These are phyloP conservation scores for Capronia epimyces DNA, from an alignment of 2,329 filamentous ascomycete species.

Conservation along the genomic window DNA sequence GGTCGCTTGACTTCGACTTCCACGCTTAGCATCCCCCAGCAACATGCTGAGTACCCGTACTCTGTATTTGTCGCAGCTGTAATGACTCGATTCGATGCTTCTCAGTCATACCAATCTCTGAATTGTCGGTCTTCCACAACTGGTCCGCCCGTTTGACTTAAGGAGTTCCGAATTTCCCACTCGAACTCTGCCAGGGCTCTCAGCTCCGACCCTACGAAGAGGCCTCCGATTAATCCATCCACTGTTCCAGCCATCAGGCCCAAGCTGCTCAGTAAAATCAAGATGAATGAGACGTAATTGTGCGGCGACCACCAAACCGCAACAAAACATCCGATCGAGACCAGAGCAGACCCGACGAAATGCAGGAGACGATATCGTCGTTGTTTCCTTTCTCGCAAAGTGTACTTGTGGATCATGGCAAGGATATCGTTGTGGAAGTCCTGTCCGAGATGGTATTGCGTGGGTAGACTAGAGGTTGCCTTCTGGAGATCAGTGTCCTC, in stretches of 20 bases:
- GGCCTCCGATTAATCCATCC: slow-evolving; percentile 76
- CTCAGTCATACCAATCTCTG: slow-evolving; percentile 29
- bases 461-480: slow-evolving; percentile 23
- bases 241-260: slow-evolving; percentile 69
- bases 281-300: slow-evolving; percentile 71
- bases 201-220: slow-evolving; percentile 83
- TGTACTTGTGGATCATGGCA: slow-evolving; percentile 62
- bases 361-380: slow-evolving; percentile 66
- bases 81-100: background rate
- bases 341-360: slow-evolving; percentile 61
- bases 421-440: slow-evolving; percentile 68
- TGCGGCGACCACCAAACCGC: slow-evolving; percentile 79
- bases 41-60: background rate
- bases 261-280: slow-evolving; percentile 74
- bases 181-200: slow-evolving; percentile 82
- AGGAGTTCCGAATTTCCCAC: slow-evolving; percentile 68
- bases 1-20: no score
- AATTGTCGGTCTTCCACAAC: slow-evolving; percentile 20
- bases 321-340: slow-evolving; percentile 69
- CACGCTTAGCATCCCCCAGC: background rate
- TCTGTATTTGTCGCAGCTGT: background rate
- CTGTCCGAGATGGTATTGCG: slow-evolving; percentile 38
- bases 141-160: slow-evolving; percentile 25
- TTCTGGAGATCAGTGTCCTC: slow-evolving; percentile 21
- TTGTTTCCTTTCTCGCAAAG: slow-evolving; percentile 64